Conservation (phyloP, 345 rosid species). For the Jatropha curcas region DNA sequence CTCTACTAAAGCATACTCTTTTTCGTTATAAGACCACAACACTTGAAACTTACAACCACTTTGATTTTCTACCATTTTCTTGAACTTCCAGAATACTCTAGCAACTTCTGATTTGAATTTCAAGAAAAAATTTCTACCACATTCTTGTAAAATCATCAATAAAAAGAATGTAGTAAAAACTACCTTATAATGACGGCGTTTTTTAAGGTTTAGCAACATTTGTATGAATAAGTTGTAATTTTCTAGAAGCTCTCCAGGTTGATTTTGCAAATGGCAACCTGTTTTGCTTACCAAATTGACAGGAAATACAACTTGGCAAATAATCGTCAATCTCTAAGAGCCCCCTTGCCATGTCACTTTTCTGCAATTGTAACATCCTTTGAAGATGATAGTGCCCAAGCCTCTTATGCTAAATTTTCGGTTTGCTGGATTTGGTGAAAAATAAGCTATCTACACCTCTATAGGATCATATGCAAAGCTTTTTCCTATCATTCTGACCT, state of each 20-base stretch:
- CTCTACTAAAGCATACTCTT: not conserved
- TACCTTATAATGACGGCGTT: not conserved
- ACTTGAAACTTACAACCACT: not conserved
- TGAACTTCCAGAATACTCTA: not conserved
- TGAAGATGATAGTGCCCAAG: not conserved
- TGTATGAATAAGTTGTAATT: not conserved
- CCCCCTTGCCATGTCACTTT: not conserved
- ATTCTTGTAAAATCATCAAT: not conserved
- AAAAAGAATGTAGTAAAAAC: not conserved
- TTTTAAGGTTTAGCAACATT: not conserved
- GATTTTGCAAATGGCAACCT: not conserved
- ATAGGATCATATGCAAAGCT: not conserved
- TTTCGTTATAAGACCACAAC: not conserved
- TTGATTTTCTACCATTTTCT: constrained; percentile 4
- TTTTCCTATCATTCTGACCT: not conserved
- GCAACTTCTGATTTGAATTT: not conserved
- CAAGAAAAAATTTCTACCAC: not conserved
- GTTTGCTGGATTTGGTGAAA: not conserved
- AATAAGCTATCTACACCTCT: not conserved
- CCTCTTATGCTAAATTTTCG: not conserved
- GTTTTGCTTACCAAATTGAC: not conserved
- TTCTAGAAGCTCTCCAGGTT: too few species aligned
- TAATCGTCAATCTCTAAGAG: not conserved
- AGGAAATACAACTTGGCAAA: not conserved
- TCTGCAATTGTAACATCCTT: not conserved